A percentile compares a stretch with the other conserved stretches of the same genome.
Conservation (phyloP, 805 yeast species). For the Deakozyma indianensis region DNA sequence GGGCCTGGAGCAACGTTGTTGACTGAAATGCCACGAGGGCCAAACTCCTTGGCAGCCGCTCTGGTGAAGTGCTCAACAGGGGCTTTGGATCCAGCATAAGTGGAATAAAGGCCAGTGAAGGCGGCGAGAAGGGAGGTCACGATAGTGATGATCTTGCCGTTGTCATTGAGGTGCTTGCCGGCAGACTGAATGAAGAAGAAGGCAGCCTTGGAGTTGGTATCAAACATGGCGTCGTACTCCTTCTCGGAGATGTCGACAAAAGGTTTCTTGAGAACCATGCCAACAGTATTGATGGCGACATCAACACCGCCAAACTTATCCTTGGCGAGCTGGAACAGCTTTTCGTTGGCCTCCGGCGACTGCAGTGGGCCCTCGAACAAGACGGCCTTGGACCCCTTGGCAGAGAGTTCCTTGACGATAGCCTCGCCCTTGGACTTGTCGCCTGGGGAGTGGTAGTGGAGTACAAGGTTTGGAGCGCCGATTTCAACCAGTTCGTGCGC, state of each 20-base stretch:
- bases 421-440: constrained; percentile 25
- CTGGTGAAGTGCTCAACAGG: constrained; percentile 56
- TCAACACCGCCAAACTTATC: constrained; percentile 36
- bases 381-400: constrained; percentile 27
- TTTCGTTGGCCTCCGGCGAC: constrained; percentile 27
- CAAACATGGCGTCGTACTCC: constrained; percentile 42
- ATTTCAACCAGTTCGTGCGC: constrained; percentile 39
- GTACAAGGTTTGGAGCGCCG: constrained; percentile 35
- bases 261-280: constrained; percentile 51
- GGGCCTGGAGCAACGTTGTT: constrained; percentile 68
- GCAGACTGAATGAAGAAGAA: constrained; percentile 49
- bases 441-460: constrained; percentile 38
- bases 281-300: constrained; percentile 54
- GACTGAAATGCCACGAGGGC: constrained; percentile 51
- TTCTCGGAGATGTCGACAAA: constrained; percentile 34
- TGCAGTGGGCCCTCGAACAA: constrained; percentile 30
- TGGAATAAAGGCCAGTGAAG: constrained; percentile 45
- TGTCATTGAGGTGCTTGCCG: constrained; percentile 32
- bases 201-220: constrained; percentile 42
- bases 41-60: constrained; percentile 66
- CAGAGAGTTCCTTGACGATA: constrained; percentile 24
- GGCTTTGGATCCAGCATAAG: constrained; percentile 65
- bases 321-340: constrained; percentile 33
- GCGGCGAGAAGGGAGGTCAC: constrained; percentile 58
- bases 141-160: constrained; percentile 40